Percentiles rank a stretch among this genome's conserved stretches.
phyloP scores from a whole-genome alignment of 2,329 filamentous ascomycete species.

The Cucurbitaria berberidis region DNA sequence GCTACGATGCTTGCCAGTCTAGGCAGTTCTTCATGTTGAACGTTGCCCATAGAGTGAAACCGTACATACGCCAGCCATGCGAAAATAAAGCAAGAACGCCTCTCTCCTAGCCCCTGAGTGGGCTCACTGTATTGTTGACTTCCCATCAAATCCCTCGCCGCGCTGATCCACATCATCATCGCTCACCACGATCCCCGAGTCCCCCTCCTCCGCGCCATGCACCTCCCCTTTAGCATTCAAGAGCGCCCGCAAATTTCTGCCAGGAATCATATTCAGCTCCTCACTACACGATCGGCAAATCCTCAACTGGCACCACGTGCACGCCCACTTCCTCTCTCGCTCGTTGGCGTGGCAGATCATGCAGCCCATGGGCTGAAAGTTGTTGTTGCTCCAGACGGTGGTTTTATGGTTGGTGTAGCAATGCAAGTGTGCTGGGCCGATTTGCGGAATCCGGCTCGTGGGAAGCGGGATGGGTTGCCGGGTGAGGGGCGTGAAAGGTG shows the following conservation, averaged over 20 bases:
- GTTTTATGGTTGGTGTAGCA: constrained; percentile 43
- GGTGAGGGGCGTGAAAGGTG: constrained; percentile 32
- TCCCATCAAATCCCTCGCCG: not conserved
- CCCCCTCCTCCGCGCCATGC: not conserved
- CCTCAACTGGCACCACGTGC: constrained; percentile 46
- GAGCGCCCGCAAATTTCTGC: constrained; percentile 26
- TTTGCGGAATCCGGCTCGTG: constrained; percentile 29
- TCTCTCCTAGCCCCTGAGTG: not conserved
- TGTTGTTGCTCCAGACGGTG: constrained; percentile 39
- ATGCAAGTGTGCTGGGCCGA: constrained; percentile 35
- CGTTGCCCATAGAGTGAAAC: too few species aligned
- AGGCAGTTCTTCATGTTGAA: not conserved
- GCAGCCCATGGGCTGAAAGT: constrained; percentile 44
- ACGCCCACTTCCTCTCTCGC: constrained; percentile 39
- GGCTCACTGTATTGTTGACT: not conserved
- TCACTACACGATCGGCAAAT: constrained; percentile 41
- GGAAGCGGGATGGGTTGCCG: constrained; percentile 18
- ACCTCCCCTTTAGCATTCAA: constrained; percentile 17
- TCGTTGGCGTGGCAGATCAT: constrained; percentile 41
- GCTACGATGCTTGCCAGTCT: constrained; percentile 5
- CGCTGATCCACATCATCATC: constrained; percentile 15
- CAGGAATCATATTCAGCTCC: constrained; percentile 27
- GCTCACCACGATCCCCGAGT: constrained; percentile 4
- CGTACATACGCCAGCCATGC: not conserved
- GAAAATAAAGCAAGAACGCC: not conserved